Percentiles rank a stretch among this genome's conserved stretches.
These are phyloP conservation scores for Ephemerocybe angulata DNA, from an alignment of 768 basidiomycete genomes.

Conservation along the genomic window DNA sequence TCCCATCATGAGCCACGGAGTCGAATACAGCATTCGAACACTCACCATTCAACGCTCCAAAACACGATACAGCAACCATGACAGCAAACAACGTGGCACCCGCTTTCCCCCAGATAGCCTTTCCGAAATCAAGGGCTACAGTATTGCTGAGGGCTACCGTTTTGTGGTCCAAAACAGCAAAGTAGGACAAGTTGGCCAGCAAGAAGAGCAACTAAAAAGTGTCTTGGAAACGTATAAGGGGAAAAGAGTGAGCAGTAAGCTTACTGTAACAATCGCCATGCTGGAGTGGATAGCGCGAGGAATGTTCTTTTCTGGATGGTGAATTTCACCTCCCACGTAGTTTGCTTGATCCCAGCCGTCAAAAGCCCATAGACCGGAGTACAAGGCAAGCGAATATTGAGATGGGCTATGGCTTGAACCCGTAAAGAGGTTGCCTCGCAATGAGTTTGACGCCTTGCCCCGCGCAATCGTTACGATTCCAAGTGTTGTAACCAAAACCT, in stretches of 20 bases:
- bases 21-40: constrained; percentile 4
- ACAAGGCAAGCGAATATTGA: constrained; percentile 87
- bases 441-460: constrained; percentile 65
- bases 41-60: constrained; percentile 87
- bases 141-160: constrained; percentile 80
- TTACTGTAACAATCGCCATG: constrained; percentile 76
- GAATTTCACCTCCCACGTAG: constrained; percentile 88
- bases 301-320: constrained; percentile 77
- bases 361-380: constrained; percentile 93
- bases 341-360: constrained; percentile 96
- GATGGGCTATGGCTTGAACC: constrained; percentile 77
- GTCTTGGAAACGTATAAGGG: constrained; percentile 4
- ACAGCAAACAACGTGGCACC: constrained; percentile 86
- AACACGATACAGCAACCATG: constrained; percentile 92
- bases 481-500: constrained; percentile 72
- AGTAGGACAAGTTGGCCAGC: constrained; percentile 84
- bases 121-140: constrained; percentile 89
- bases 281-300: constrained; percentile 88
- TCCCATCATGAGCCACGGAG: constrained; percentile 11
- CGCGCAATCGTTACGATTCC: constrained; percentile 75
- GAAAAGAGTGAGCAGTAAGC: constrained; percentile 17
- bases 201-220: constrained; percentile 65
- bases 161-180: constrained; percentile 83
- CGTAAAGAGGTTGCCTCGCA: constrained; percentile 65
- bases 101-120: constrained; percentile 77